Evolutionary conservation across 2,329 filamentous ascomycete species (phyloP).

Genomic region (Tricladium varicosporioides): DNA sequence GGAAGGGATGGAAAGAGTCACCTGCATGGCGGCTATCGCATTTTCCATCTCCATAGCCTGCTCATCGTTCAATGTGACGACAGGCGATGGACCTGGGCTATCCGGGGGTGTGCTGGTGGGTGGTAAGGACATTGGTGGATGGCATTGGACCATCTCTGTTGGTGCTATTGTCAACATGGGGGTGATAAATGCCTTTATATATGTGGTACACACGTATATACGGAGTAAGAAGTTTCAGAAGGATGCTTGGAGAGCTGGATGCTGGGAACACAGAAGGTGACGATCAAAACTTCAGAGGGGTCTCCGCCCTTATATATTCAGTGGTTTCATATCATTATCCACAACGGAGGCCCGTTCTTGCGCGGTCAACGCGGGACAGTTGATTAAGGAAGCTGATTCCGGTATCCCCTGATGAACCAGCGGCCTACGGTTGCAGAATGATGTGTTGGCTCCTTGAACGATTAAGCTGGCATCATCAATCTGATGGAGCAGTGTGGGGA

Average conservation of each 20-base stretch:
- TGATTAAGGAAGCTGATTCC: slow-evolving; percentile 8
- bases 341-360: slow-evolving; percentile 9
- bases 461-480: neutral
- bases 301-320: slow-evolving; percentile 8
- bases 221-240: neutral
- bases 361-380: slow-evolving; percentile 9
- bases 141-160: too few relatives aligned
- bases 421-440: slow-evolving; percentile 1
- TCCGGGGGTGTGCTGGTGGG: too few relatives aligned
- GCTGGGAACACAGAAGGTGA: slow-evolving; percentile 1
- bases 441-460: neutral
- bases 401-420: slow-evolving; percentile 2
- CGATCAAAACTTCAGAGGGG: slow-evolving; percentile 7
- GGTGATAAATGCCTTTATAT: too few relatives aligned
- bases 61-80: too few relatives aligned
- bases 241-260: slow-evolving; percentile 6
- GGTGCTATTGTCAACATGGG: too few relatives aligned
- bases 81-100: too few relatives aligned
- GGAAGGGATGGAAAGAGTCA: neutral
- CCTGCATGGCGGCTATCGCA: neutral
- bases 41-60: neutral
- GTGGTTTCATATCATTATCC: slow-evolving; percentile 1
- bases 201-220: too few relatives aligned
- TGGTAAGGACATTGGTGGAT: too few relatives aligned
- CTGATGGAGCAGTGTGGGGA: neutral